Evolutionary conservation across 2,329 filamentous ascomycete species (phyloP).

Genomic region (Claviceps sp.): DNA sequence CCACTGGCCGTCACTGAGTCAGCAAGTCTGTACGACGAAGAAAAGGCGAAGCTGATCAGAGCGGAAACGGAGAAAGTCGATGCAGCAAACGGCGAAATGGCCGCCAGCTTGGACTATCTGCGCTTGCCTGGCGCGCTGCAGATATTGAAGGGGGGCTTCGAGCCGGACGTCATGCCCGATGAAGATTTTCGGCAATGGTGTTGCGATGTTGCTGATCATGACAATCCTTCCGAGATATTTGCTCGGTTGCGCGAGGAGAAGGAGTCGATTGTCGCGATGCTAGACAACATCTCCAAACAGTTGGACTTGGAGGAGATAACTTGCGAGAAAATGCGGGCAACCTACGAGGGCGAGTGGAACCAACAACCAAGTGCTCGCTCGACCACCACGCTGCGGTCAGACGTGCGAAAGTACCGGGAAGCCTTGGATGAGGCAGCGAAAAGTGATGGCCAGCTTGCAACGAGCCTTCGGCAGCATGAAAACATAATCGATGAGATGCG

Average conservation of each 20-base stretch:
- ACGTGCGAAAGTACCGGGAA: slow-evolving; percentile 77
- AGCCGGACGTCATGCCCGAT: slow-evolving; percentile 77
- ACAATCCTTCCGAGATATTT: slow-evolving; percentile 65
- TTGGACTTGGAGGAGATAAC: slow-evolving; percentile 95
- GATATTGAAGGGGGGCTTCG: slow-evolving; percentile 82
- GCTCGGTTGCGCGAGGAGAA: slow-evolving; percentile 69
- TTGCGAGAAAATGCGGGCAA: slow-evolving; percentile 97
- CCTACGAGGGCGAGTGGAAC: slow-evolving; percentile 92
- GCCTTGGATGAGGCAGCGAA: slow-evolving; percentile 79
- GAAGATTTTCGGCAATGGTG: slow-evolving; percentile 92
- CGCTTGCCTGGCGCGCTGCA: slow-evolving; percentile 81
- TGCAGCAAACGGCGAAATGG: slow-evolving; percentile 89
- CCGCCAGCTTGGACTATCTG: slow-evolving; percentile 83
- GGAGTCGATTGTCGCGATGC: slow-evolving; percentile 52
- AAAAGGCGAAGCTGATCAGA: slow-evolving; percentile 89
- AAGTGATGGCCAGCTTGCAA: slow-evolving; percentile 73
- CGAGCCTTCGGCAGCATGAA: slow-evolving; percentile 76
- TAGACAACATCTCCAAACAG: slow-evolving; percentile 76
- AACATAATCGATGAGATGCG: slow-evolving; percentile 92
- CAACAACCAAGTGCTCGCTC: slow-evolving; percentile 88
- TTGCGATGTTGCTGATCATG: slow-evolving; percentile 77
- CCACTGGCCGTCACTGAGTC: slow-evolving; percentile 93
- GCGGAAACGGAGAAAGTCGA: slow-evolving; percentile 92
- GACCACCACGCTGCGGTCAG: slow-evolving; percentile 73
- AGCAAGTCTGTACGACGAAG: slow-evolving; percentile 93